Conservation (phyloP, 805 yeast genomes). For the Cyberlindnera mrakii region DNA sequence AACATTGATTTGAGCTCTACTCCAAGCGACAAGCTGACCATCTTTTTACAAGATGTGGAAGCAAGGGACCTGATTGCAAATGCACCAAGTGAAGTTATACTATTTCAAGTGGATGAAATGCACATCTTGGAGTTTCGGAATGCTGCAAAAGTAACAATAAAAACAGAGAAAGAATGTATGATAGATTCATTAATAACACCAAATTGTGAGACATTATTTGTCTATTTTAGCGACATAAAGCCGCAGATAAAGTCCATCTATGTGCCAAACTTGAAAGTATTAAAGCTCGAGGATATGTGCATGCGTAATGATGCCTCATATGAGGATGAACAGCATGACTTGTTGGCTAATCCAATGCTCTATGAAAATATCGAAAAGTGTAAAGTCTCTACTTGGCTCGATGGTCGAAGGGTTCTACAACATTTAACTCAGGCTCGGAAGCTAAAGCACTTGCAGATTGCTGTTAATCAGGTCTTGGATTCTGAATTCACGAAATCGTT, state of each 20-base stretch:
- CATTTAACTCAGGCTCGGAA: background rate
- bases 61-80: constrained; percentile 3
- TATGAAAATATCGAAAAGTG: background rate
- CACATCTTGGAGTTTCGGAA: background rate
- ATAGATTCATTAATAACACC: constrained; percentile 4
- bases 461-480: background rate
- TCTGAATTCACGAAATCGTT: background rate
- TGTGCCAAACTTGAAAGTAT: background rate
- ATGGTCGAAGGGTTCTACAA: background rate
- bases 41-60: background rate
- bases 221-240: background rate
- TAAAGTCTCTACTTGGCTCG: background rate
- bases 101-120: constrained; percentile 1
- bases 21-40: constrained; percentile 1
- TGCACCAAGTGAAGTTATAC: background rate
- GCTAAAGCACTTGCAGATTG: background rate
- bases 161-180: background rate
- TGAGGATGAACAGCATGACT: background rate
- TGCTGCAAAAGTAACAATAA: background rate
- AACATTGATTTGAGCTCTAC: constrained; percentile 2
- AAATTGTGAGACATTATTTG: background rate
- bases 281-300: background rate
- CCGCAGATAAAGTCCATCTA: background rate
- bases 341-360: background rate
- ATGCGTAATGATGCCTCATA: background rate